Conservation (phyloP, 164 flowering plant species). For the Vitis cinerea region DNA sequence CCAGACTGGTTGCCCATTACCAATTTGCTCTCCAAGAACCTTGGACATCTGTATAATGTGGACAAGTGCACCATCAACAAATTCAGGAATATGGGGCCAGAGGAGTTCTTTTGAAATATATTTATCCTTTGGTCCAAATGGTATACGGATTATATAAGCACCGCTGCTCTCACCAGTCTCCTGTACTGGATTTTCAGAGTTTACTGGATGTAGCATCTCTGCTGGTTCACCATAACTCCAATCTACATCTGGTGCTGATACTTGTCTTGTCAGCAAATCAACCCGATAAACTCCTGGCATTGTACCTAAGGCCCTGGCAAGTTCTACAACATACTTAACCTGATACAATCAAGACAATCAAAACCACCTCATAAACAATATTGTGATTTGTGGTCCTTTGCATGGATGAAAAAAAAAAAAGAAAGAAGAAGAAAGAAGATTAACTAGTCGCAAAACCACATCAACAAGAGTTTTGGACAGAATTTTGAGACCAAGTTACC, state of each 20-base stretch:
- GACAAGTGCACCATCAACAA: slow-evolving; percentile 73
- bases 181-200: slow-evolving; percentile 30
- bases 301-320: slow-evolving; percentile 80
- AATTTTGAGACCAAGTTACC: slow-evolving; percentile 33
- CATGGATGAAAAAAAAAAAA: not conserved
- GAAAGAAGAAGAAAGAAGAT: not conserved
- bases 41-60: slow-evolving; percentile 73
- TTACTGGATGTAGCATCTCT: slow-evolving; percentile 53
- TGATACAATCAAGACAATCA: slow-evolving; percentile 17
- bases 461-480: too few species aligned
- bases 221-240: slow-evolving; percentile 88
- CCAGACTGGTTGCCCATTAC: slow-evolving; percentile 67
- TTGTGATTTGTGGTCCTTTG: too few species aligned
- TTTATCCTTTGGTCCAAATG: slow-evolving; percentile 75
- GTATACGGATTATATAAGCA: slow-evolving; percentile 73
- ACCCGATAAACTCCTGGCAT: slow-evolving; percentile 96
- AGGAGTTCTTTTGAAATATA: slow-evolving; percentile 62
- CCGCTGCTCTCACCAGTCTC: slow-evolving; percentile 77
- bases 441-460: not conserved
- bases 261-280: slow-evolving; percentile 87
- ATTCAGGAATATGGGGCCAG: slow-evolving; percentile 81
- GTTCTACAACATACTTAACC: slow-evolving; percentile 96
- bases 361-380: too few species aligned
- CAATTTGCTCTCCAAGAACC: slow-evolving; percentile 71
- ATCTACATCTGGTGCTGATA: slow-evolving; percentile 77